Evolutionary conservation across 176 grass and related monocot genomes (phyloP), one percentile per base, ranked within the genome.

Genomic region (Triticum timopheevii): DNA sequence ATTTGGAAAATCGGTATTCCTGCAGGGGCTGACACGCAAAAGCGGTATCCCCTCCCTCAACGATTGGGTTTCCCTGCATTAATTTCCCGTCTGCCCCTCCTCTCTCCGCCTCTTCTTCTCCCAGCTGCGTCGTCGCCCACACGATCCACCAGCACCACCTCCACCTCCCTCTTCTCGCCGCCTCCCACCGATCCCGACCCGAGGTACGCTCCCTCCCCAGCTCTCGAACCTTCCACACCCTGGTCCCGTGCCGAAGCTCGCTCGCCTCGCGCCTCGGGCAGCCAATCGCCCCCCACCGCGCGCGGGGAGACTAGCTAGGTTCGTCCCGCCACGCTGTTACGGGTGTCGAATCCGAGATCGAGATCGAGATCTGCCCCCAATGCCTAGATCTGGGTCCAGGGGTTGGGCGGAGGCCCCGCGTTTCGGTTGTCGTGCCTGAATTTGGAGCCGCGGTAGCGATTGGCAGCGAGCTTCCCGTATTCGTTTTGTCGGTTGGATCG

Each of bases 101-200:
- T 70, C 85, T 61, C 78, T 65, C 9, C 40, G 49, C 78, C 17
- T 42, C 39, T 73, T 73, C 20, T 42, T 34, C 7, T 84, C 81
- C 56, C 70, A 86, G 65, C 85, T 74, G 79, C 69, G 65, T 88
- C 78, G 81, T 86, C 38, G 70, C 89, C 85, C 77, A 84, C 79
- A 77, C 76, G 77, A 87, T 93, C 78, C 82, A 73, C 27, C 85
- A 27, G n/a, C 73, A 49, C 65, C 61, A 13, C 27, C 40, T 67
- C 61, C 63, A 16, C 79, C 71, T 77, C 63, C 59, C 1, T 39
- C 72, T 69, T 79, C 81, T 23, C 23, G 83, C 54, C 81, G 74
- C 56, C 88, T 83, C 76, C 71, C 87, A 61, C 76, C 65, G 58
- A 20, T 65, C 44, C 73, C 77, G 68, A 84, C 88, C 82, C 31